Evolutionary conservation across 2,329 filamentous ascomycete species (phyloP).

Genomic region (Paracorniculantispora psalliotae): DNA sequence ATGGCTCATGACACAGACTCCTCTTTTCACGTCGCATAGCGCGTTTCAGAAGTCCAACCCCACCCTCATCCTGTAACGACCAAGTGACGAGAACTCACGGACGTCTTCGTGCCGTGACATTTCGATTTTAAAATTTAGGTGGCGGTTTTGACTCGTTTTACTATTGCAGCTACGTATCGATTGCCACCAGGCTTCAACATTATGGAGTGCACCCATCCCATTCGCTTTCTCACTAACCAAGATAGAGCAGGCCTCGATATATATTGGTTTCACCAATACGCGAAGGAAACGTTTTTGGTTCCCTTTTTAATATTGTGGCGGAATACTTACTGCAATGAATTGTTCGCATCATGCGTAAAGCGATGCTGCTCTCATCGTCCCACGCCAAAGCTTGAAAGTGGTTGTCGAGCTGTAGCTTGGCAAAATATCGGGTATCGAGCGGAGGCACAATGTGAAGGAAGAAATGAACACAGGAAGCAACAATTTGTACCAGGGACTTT

Average conservation of each 20-base stretch:
- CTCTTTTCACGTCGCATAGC: constrained; percentile 1
- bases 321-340: not conserved
- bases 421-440: no score
- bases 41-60: constrained; percentile 3
- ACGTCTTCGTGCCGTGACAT: not conserved
- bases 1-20: not conserved
- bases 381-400: not conserved
- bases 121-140: not conserved
- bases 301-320: no score
- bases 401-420: not conserved
- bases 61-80: not conserved
- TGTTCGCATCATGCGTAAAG: not conserved
- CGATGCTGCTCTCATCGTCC: not conserved
- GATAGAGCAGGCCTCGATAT: not conserved
- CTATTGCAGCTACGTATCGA: not conserved
- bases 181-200: not conserved
- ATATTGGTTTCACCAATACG: not conserved
- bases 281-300: not conserved
- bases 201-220: not conserved
- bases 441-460: no score
- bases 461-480: no score
- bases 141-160: not conserved
- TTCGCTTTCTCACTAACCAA: not conserved
- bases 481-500: no score
- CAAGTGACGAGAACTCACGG: not conserved